phyloP scores from a whole-genome alignment of 2,329 filamentous ascomycete genomes.

The Ceratocystis smalleyi region DNA sequence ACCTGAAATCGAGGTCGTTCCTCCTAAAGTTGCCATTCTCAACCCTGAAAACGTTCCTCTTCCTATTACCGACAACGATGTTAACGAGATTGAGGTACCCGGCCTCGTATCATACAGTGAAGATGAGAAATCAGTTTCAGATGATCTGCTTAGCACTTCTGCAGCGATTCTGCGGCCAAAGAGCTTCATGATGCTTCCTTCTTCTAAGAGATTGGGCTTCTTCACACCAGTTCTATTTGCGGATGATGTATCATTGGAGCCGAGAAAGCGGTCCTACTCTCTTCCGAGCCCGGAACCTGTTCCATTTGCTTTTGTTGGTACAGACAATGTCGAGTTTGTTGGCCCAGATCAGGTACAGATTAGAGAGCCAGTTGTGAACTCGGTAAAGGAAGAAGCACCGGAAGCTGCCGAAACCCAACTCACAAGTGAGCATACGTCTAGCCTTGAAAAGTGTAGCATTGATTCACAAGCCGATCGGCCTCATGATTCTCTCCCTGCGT shows the following conservation, averaged over 20 bases:
- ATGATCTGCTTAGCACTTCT: slow-evolving; percentile 23
- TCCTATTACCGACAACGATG: slow-evolving; percentile 49
- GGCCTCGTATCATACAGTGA: slow-evolving; percentile 49
- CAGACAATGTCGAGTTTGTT: slow-evolving; percentile 13
- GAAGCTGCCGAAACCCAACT: not conserved
- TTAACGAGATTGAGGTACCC: slow-evolving; percentile 68
- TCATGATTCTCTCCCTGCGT: not conserved
- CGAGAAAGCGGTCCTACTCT: slow-evolving; percentile 34
- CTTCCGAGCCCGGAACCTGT: slow-evolving; percentile 29
- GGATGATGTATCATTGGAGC: slow-evolving; percentile 19
- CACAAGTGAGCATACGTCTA: not conserved
- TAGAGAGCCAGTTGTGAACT: not conserved
- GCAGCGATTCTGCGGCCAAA: slow-evolving; percentile 28
- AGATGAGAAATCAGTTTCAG: slow-evolving; percentile 37
- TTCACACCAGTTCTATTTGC: slow-evolving; percentile 14
- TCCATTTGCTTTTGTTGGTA: slow-evolving; percentile 19
- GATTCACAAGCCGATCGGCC: not conserved
- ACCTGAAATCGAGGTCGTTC: slow-evolving; percentile 22
- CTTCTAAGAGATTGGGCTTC: slow-evolving; percentile 15
- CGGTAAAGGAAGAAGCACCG: not conserved
- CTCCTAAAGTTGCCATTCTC: slow-evolving; percentile 27
- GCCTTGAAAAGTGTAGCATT: not conserved
- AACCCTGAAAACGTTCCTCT: slow-evolving; percentile 42
- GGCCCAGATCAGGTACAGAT: slow-evolving; percentile 1
- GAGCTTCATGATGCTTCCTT: slow-evolving; percentile 30